Evolutionary conservation across 352 stramenopile genomes (phyloP).

Genomic region (Phytophthora rubi): DNA sequence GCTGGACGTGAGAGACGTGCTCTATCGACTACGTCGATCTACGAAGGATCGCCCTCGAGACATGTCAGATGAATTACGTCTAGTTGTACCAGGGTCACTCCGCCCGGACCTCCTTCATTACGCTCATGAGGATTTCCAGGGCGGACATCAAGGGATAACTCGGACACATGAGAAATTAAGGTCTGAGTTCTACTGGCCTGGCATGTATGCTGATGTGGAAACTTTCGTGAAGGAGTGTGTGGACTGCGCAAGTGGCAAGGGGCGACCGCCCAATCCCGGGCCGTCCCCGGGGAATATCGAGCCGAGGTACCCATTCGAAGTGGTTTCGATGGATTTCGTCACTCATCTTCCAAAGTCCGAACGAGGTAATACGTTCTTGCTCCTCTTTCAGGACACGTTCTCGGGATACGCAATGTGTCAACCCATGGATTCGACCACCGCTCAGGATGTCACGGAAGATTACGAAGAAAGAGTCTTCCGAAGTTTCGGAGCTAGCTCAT

Average conservation of each 20-base stretch:
- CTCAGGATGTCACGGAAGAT: conserved; percentile 26
- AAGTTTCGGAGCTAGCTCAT: conserved; percentile 24
- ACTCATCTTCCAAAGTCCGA: neutral
- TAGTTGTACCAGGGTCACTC: neutral
- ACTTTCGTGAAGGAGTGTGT: too few relatives aligned
- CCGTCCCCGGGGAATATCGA: too few relatives aligned
- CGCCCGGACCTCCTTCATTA: neutral
- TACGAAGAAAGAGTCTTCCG: conserved; percentile 33
- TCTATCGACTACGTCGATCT: neutral
- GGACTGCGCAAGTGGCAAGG: too few relatives aligned
- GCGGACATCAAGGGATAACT: neutral
- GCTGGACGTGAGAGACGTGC: neutral
- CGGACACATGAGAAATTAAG: too few relatives aligned
- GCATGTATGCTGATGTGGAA: too few relatives aligned
- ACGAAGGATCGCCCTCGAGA: neutral
- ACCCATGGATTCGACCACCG: conserved; percentile 9
- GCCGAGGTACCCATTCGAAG: too few relatives aligned
- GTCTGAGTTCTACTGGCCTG: too few relatives aligned
- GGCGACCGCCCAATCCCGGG: too few relatives aligned
- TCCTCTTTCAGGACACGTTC: conserved; percentile 10
- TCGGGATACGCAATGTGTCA: conserved; percentile 28
- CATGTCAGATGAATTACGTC: neutral
- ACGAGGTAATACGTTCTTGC: conserved; percentile 1
- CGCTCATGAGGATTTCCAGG: neutral
- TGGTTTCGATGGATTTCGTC: too few relatives aligned